Conservation (phyloP, 495 filamentous ascomycete genomes). For the Hypomontagnella monticulosa region DNA sequence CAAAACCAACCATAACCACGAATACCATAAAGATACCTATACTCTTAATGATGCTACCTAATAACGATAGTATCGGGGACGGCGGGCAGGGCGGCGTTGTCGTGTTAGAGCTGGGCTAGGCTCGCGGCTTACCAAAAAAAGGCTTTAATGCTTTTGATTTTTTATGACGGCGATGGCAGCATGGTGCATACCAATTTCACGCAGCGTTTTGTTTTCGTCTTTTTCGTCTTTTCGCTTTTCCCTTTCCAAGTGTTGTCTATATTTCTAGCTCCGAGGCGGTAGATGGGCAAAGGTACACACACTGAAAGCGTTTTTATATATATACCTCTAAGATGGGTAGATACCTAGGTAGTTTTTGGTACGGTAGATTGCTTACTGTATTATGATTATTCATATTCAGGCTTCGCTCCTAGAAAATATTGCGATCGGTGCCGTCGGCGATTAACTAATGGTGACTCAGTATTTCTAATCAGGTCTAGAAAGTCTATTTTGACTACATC, state of each 20-base stretch:
- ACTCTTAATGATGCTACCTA: slow-evolving; percentile 23
- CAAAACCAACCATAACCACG: not conserved
- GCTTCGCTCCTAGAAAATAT: not conserved
- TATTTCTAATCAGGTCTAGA: no score
- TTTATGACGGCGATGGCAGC: slow-evolving; percentile 4
- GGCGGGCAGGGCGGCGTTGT: slow-evolving; percentile 32
- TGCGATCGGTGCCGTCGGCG: no score
- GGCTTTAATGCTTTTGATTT: not conserved
- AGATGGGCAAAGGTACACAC: slow-evolving; percentile 9
- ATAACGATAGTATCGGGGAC: slow-evolving; percentile 39
- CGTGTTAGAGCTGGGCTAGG: slow-evolving; percentile 33
- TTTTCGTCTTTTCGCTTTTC: not conserved
- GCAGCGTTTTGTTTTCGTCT: slow-evolving; percentile 13
- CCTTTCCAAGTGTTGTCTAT: not conserved
- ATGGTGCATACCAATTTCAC: slow-evolving; percentile 28
- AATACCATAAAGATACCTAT: not conserved
- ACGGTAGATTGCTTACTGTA: slow-evolving; percentile 41
- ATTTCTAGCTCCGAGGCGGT: not conserved
- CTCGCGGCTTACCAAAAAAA: slow-evolving; percentile 28
- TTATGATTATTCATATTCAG: slow-evolving; percentile 14
- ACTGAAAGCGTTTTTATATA: slow-evolving; percentile 2
- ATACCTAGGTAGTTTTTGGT: slow-evolving; percentile 1
- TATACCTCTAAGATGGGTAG: slow-evolving; percentile 21
- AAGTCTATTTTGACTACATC: no score
- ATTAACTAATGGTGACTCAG: no score